Evolutionary conservation across 2,329 filamentous ascomycete species (phyloP).

Genomic region (Gaeumannomyces sp.): DNA sequence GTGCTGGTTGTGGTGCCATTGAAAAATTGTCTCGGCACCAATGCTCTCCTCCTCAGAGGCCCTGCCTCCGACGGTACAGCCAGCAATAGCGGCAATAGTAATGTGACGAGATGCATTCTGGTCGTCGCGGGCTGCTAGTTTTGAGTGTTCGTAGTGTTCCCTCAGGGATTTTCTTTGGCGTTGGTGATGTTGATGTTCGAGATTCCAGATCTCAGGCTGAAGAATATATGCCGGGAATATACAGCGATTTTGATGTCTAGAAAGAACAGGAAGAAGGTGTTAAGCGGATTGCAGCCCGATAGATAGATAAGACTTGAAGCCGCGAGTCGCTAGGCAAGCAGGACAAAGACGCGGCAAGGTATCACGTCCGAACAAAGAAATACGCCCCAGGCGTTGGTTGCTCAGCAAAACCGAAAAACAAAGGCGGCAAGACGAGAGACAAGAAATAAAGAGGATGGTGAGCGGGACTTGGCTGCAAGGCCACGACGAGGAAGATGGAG

Average conservation of each 20-base stretch:
- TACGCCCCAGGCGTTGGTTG: no score
- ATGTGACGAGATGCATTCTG: constrained; percentile 2
- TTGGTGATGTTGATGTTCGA: background rate
- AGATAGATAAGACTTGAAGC: background rate
- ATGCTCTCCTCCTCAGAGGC: background rate
- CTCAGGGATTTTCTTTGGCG: background rate
- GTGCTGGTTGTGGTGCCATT: background rate
- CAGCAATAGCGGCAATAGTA: constrained; percentile 4
- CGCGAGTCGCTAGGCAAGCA: background rate
- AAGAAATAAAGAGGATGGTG: background rate
- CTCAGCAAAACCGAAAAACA: background rate
- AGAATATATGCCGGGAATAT: background rate
- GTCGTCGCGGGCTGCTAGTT: background rate
- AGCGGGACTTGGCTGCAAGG: background rate
- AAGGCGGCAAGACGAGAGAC: background rate
- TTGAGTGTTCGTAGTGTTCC: background rate
- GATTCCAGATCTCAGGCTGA: background rate
- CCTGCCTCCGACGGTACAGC: background rate
- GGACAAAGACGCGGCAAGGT: background rate
- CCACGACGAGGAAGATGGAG: background rate
- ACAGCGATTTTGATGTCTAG: background rate
- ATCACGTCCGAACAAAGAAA: background rate
- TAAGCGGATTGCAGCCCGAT: no score
- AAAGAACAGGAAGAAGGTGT: background rate
- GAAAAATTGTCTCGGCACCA: background rate